Evolutionary conservation across 331 rosid species (phyloP), one percentile per base, ranked within the genome.

Genomic region (Malus hybrid): DNA sequence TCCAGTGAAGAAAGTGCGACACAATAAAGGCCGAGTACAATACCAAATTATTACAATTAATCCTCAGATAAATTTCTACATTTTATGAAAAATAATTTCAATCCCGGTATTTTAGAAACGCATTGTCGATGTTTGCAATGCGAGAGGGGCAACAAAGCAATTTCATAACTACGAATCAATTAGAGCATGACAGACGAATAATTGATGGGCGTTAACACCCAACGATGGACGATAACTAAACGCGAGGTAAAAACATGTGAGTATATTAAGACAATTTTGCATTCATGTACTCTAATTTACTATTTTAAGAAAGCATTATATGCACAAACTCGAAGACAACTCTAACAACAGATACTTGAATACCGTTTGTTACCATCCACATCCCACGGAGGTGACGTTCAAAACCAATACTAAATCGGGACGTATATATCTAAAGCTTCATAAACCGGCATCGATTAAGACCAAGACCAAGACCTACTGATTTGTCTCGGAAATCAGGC

Each of bases 321-420:
- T 74, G 60, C 70, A 63, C 77, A 62, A 60, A 73, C 56, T 39
- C 44, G 13, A 11, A 13, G 69, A 73, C 62, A 62, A 62, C 70
- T 28, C 70, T 62, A 73, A 62, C 5, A 18, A 19, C 31, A 62
- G 77, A 42, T 73, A 39, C 31, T 31, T 61, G 59, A 28, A 73
- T 59, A 73, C 59, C 56, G 42, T 42, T 73, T 42, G 29, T 73
- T 61, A 36, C 76, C 57, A 18, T 18, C 31, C 64, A 22, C 64
- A 62, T 73, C 77, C 77, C 77, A 73, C 31, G 61, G 70, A 73
- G 28, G 69, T 18, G 57, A 60, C 2, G 77, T 46, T 11, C 70
- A 74, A 11, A 44, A 62, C 77, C 77, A 63, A 32, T 61, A 27
- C 44, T 6, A 60, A 39, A 31, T 5, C 19, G 42, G 15, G 34